Conservation (phyloP, 768 basidiomycete species). For the Chalciporus piperatus region DNA sequence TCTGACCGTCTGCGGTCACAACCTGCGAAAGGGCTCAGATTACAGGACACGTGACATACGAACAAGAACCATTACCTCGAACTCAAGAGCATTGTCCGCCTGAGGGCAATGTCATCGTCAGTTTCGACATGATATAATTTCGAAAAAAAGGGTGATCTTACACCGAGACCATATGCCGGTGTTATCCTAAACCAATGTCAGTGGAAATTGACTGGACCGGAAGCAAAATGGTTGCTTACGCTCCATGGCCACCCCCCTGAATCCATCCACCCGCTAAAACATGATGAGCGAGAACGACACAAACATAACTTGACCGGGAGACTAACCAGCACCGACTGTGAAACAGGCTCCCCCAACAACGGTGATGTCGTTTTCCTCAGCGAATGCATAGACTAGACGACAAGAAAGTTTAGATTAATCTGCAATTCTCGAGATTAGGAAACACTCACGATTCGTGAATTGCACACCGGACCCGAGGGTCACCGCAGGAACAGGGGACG, state of each 20-base stretch:
- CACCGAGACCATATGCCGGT: constrained; percentile 43
- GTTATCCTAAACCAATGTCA: constrained; percentile 24
- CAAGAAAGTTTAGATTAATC: neutral
- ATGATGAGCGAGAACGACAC: neutral
- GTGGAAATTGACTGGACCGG: neutral
- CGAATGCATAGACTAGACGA: neutral
- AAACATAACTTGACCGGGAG: neutral
- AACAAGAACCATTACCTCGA: constrained; percentile 22
- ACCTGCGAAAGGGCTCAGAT: constrained; percentile 13
- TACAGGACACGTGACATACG: neutral
- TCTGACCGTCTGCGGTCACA: constrained; percentile 40
- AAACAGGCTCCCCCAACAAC: neutral
- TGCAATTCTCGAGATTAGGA: no score
- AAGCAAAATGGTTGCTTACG: constrained; percentile 5
- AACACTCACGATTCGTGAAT: constrained; percentile 7
- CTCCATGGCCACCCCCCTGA: constrained; percentile 48
- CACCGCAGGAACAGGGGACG: constrained; percentile 6
- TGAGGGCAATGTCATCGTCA: constrained; percentile 12
- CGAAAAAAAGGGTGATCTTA: neutral
- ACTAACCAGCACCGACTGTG: constrained; percentile 16
- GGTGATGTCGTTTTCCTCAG: neutral
- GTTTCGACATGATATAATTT: neutral
- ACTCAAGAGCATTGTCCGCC: constrained; percentile 48
- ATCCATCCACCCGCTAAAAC: constrained; percentile 46
- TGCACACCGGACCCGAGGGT: constrained; percentile 16